phyloP scores from a whole-genome alignment of 2,329 filamentous ascomycete species.

The Phoma herbarum region DNA sequence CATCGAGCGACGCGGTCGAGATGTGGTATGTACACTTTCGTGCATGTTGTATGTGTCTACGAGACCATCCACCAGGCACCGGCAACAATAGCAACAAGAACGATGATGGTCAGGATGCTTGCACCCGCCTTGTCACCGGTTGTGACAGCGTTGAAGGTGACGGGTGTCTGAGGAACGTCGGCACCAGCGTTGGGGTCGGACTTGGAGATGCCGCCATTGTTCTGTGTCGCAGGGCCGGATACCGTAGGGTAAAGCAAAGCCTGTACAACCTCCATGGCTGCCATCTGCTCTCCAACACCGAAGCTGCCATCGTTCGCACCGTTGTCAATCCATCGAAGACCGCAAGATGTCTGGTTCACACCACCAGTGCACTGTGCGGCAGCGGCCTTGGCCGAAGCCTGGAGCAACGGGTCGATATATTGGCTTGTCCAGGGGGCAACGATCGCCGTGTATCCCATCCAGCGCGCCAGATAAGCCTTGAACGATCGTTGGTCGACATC shows the following conservation, averaged over 20 bases:
- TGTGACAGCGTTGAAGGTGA: conserved; percentile 55
- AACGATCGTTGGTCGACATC: conserved; percentile 59
- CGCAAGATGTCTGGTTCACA: conserved; percentile 56
- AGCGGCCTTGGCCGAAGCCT: conserved; percentile 64
- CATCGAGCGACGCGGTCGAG: background rate
- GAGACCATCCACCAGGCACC: conserved; percentile 65
- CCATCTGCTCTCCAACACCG: conserved; percentile 69
- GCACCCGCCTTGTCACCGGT: conserved; percentile 74
- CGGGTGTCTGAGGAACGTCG: conserved; percentile 41
- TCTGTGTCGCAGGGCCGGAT: conserved; percentile 55
- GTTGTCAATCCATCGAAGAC: conserved; percentile 55
- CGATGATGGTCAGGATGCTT: conserved; percentile 68
- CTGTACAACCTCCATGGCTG: conserved; percentile 64
- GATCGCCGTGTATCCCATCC: conserved; percentile 54
- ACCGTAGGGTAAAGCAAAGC: conserved; percentile 51
- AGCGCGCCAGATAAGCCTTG: conserved; percentile 56
- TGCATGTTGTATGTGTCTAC: conserved; percentile 25
- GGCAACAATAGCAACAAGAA: conserved; percentile 64
- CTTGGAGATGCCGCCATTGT: conserved; percentile 61
- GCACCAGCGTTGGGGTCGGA: conserved; percentile 57
- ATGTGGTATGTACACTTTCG: conserved; percentile 1
- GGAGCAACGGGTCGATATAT: conserved; percentile 61
- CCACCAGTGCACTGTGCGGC: conserved; percentile 64
- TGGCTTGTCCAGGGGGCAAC: conserved; percentile 50
- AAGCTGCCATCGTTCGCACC: conserved; percentile 57